These are phyloP conservation scores for Rubia balearica DNA, from an alignment of 305 asterid genomes.

Conservation along the genomic window DNA sequence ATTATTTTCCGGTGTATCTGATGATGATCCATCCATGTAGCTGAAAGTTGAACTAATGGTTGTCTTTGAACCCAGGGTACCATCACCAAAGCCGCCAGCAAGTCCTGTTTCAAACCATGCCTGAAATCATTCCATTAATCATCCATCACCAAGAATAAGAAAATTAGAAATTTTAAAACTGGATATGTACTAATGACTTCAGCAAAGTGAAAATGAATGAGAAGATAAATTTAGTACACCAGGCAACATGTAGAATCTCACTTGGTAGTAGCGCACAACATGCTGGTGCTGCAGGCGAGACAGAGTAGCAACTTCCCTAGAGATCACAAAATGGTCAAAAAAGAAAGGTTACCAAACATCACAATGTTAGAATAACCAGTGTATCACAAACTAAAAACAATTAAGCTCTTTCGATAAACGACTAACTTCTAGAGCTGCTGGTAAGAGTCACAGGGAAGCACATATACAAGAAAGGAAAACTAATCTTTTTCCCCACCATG, in stretches of 20 bases:
- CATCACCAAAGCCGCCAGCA: constrained; percentile 46
- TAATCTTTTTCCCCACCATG: not conserved
- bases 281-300: constrained; percentile 96
- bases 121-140: constrained; percentile 39
- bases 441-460: not conserved
- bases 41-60: constrained; percentile 67
- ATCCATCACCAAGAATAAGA: constrained; percentile 17
- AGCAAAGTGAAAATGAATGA: constrained; percentile 7
- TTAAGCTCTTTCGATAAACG: not conserved
- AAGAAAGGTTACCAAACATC: not conserved
- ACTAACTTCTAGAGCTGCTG: not conserved
- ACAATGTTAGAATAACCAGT: not conserved
- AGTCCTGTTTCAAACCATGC: constrained; percentile 97
- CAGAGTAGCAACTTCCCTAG: constrained; percentile 95
- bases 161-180: not conserved
- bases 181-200: not conserved
- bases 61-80: constrained; percentile 52
- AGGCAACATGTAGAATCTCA: constrained; percentile 20
- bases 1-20: constrained; percentile 56
- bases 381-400: not conserved
- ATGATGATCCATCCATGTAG: constrained; percentile 49
- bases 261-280: constrained; percentile 97
- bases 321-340: constrained; percentile 3
- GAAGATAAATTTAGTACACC: constrained; percentile 10
- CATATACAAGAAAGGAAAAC: not conserved